Evolutionary conservation across 306 rosid species (phyloP).

Genomic region (Hylodesmum podocarpum): DNA sequence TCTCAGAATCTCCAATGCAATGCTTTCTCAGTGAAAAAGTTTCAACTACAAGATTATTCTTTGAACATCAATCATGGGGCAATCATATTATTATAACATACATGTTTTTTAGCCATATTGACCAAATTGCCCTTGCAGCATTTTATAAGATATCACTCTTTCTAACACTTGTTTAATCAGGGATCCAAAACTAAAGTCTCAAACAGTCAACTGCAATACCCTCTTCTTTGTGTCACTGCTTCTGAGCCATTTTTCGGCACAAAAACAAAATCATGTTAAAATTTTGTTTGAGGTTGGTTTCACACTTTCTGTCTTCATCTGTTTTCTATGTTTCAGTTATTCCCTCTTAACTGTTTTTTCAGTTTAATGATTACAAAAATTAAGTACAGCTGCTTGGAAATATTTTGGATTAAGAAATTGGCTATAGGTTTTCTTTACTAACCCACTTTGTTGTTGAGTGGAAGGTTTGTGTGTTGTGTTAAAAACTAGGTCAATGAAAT

Average conservation of each 20-base stretch:
- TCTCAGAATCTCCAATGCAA: neutral
- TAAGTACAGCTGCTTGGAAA: neutral
- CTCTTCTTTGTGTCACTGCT: neutral
- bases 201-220: neutral
- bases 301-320: constrained; percentile 2
- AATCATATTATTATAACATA: neutral
- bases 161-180: neutral
- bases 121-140: constrained; percentile 24
- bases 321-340: neutral
- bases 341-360: neutral
- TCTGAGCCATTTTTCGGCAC: constrained; percentile 6
- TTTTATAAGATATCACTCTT: neutral
- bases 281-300: constrained; percentile 40
- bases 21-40: neutral
- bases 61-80: neutral
- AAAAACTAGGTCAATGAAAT: neutral
- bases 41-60: neutral
- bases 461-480: neutral
- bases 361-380: neutral
- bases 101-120: neutral
- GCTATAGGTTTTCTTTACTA: neutral
- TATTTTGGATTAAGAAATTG: constrained; percentile 10
- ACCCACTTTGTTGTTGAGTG: neutral
- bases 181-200: neutral
- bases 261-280: constrained; percentile 41